phyloP scores from a whole-genome alignment of 768 basidiomycete species.

The Boletus rubescentipes region DNA sequence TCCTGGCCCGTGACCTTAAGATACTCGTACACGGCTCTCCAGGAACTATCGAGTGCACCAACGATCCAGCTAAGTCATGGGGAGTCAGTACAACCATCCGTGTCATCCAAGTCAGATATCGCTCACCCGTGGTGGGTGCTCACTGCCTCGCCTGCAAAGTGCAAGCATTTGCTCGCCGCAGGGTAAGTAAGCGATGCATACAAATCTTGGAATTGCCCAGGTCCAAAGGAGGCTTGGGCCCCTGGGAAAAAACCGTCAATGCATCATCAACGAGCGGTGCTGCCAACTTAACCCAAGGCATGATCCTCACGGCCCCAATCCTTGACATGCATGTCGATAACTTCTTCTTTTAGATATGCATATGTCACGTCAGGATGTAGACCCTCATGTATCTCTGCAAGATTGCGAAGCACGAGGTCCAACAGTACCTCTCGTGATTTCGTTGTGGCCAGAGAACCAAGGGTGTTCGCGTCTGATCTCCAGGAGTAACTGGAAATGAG shows the following conservation, averaged over 20 bases:
- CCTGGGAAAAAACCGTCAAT: slow-evolving; percentile 23
- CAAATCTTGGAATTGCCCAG: slow-evolving; percentile 37
- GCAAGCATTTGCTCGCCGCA: slow-evolving; percentile 21
- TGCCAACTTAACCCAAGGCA: slow-evolving; percentile 33
- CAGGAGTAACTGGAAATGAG: slow-evolving; percentile 44
- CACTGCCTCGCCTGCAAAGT: slow-evolving; percentile 17
- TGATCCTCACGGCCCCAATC: slow-evolving; percentile 36
- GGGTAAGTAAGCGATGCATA: slow-evolving; percentile 33
- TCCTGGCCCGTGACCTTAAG: slow-evolving; percentile 13
- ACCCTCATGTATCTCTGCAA: slow-evolving; percentile 20
- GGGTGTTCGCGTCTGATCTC: slow-evolving; percentile 39
- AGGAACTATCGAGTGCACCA: slow-evolving; percentile 39
- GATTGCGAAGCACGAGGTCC: slow-evolving; percentile 26
- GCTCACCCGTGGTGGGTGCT: slow-evolving; percentile 18
- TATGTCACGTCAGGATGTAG: slow-evolving; percentile 10
- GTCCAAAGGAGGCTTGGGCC: slow-evolving; percentile 41
- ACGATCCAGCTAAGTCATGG: slow-evolving; percentile 36
- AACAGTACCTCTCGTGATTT: slow-evolving; percentile 17
- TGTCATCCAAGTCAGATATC: slow-evolving; percentile 20
- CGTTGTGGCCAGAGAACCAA: slow-evolving; percentile 34
- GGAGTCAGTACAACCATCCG: background rate
- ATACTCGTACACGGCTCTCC: slow-evolving; percentile 33
- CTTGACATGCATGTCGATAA: slow-evolving; percentile 28
- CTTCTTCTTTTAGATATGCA: slow-evolving; percentile 18
- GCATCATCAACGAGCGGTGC: background rate